Percentiles rank a stretch among this genome's conserved stretches.
Conservation (phyloP, 2,329 filamentous ascomycete genomes). For the Phaeosphaeriaceae sp. region DNA sequence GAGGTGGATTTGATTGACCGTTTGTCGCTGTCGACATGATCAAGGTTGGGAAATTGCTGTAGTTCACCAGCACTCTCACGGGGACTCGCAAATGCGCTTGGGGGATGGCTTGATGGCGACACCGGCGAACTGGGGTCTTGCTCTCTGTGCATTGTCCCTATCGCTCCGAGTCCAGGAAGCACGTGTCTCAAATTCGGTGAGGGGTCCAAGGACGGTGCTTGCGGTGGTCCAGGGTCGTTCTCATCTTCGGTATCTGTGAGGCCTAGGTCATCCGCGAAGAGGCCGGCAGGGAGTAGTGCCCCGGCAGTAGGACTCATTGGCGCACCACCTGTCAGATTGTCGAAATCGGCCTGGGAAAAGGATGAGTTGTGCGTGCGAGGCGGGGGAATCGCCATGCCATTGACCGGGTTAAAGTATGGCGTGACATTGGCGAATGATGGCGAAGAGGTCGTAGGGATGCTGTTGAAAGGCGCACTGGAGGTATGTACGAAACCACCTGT, state of each 20-base stretch:
- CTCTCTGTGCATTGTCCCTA: slow-evolving; percentile 42
- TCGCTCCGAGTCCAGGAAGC: slow-evolving; percentile 52
- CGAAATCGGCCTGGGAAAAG: slow-evolving; percentile 68
- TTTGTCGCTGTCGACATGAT: slow-evolving; percentile 54
- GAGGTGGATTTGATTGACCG: slow-evolving; percentile 56
- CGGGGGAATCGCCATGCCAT: slow-evolving; percentile 65
- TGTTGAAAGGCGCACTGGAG: slow-evolving; percentile 55
- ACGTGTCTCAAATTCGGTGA: slow-evolving; percentile 41
- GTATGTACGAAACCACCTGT: slow-evolving; percentile 45
- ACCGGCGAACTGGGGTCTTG: slow-evolving; percentile 53
- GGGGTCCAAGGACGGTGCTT: slow-evolving; percentile 30
- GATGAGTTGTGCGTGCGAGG: slow-evolving; percentile 31
- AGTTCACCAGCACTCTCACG: slow-evolving; percentile 55
- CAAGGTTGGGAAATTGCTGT: slow-evolving; percentile 47
- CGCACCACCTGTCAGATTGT: slow-evolving; percentile 67
- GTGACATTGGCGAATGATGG: slow-evolving; percentile 60
- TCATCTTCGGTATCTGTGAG: slow-evolving; percentile 45
- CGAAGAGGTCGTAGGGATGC: slow-evolving; percentile 55
- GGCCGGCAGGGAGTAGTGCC: slow-evolving; percentile 73
- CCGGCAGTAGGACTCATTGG: slow-evolving; percentile 80
- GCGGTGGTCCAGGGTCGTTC: slow-evolving; percentile 35
- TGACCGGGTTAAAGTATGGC: slow-evolving; percentile 64
- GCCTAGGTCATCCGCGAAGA: slow-evolving; percentile 70
- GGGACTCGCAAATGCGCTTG: slow-evolving; percentile 57
- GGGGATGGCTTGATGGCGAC: slow-evolving; percentile 52